phyloP scores from a whole-genome alignment of 1,284 basidiomycete genomes.

The Fomitiporia mediterranea region DNA sequence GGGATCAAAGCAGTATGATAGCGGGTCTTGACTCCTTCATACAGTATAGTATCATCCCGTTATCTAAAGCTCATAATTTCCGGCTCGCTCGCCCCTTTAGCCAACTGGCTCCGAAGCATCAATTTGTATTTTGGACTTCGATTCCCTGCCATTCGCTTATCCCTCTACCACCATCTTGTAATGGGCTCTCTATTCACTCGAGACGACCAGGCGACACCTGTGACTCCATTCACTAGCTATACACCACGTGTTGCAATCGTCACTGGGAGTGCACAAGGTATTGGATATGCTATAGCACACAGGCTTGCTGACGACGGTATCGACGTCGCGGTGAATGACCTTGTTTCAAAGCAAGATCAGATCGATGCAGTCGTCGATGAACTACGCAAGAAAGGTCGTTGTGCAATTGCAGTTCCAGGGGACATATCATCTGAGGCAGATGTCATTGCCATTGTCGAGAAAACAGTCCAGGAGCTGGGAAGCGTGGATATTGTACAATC shows the following conservation, averaged over 20 bases:
- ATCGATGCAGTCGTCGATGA: constrained; percentile 11
- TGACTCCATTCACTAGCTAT: neutral
- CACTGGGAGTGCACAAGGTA: constrained; percentile 23
- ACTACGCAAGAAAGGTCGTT: constrained; percentile 8
- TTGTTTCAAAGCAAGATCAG: constrained; percentile 2
- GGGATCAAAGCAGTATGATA: too few relatives aligned
- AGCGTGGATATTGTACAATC: constrained; percentile 16
- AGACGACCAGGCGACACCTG: too few relatives aligned
- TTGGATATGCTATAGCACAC: constrained; percentile 19
- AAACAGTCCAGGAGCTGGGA: constrained; percentile 15
- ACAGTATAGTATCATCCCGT: too few relatives aligned
- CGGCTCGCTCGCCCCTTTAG: too few relatives aligned
- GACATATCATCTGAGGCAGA: constrained; percentile 19
- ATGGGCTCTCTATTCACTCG: too few relatives aligned
- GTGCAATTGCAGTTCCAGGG: constrained; percentile 10
- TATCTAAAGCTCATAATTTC: too few relatives aligned
- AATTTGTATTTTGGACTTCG: too few relatives aligned
- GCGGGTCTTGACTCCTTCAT: too few relatives aligned
- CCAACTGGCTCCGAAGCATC: too few relatives aligned
- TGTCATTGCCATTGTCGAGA: constrained; percentile 17
- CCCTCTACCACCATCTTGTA: too few relatives aligned
- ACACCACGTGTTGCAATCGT: constrained; percentile 12
- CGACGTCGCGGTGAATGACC: constrained; percentile 22
- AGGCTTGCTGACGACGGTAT: constrained; percentile 21
- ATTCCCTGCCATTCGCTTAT: too few relatives aligned